Percentiles rank a stretch among this genome's conserved stretches.
Evolutionary conservation across 2,329 filamentous ascomycete genomes (phyloP).

Genomic region (Diaporthe capsici): DNA sequence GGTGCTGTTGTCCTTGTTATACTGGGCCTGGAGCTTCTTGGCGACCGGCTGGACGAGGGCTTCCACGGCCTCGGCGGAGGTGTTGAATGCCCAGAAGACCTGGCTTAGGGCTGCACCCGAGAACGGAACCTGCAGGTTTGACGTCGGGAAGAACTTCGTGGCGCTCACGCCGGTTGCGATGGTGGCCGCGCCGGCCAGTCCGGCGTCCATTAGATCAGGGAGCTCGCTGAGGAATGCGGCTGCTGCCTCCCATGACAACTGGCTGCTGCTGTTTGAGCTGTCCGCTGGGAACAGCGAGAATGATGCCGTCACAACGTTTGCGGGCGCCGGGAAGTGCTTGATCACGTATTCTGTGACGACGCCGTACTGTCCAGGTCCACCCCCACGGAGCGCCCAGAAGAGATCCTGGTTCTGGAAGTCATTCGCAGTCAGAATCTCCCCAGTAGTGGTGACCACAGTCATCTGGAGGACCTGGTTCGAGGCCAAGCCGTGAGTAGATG

Average conservation of each 20-base stretch:
- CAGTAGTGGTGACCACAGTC: conserved; percentile 46
- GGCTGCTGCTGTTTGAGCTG: conserved; percentile 4
- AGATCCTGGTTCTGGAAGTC: conserved; percentile 41
- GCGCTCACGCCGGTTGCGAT: conserved; percentile 1
- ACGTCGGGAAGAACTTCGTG: not conserved
- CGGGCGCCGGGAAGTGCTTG: conserved; percentile 37
- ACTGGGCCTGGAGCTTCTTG: not conserved
- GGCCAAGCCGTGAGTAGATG: conserved; percentile 46
- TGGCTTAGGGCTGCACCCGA: not conserved
- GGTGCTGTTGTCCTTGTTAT: conserved; percentile 19
- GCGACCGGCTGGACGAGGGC: not conserved
- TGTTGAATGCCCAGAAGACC: conserved; percentile 26
- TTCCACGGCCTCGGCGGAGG: not conserved
- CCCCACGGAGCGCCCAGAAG: conserved; percentile 42
- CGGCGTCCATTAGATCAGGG: conserved; percentile 14
- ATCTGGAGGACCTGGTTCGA: conserved; percentile 48
- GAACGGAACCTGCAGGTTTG: not conserved
- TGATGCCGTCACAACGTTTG: conserved; percentile 29
- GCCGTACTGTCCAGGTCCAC: conserved; percentile 40
- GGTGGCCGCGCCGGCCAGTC: not conserved
- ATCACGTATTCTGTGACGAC: conserved; percentile 43
- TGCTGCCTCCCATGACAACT: conserved; percentile 9
- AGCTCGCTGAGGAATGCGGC: conserved; percentile 7
- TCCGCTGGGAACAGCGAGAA: not conserved
- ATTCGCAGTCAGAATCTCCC: conserved; percentile 40